These are phyloP conservation scores for Alternaria dauci DNA, from an alignment of 2,329 filamentous ascomycete genomes.

Conservation along the genomic window DNA sequence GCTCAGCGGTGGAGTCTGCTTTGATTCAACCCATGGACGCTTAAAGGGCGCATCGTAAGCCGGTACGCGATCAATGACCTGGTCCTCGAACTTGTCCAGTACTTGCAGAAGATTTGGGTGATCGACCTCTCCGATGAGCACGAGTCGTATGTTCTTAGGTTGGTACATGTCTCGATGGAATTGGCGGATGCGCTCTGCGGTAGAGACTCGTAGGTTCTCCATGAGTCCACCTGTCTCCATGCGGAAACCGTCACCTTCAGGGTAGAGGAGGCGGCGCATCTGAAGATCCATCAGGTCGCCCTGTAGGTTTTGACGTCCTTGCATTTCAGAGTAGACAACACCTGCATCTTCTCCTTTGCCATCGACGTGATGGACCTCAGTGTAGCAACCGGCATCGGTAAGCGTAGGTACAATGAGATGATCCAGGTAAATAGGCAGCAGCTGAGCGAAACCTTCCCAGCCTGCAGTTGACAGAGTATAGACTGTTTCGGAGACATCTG, in stretches of 20 bases:
- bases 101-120: slow-evolving; percentile 81
- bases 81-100: slow-evolving; percentile 86
- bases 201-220: slow-evolving; percentile 84
- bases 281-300: slow-evolving; percentile 87
- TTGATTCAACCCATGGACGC: slow-evolving; percentile 90
- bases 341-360: slow-evolving; percentile 93
- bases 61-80: slow-evolving; percentile 84
- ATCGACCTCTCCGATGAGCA: slow-evolving; percentile 91
- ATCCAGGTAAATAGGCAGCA: slow-evolving; percentile 92
- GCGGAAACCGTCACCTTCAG: slow-evolving; percentile 87
- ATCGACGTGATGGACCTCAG: slow-evolving; percentile 95
- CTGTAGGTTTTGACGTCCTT: slow-evolving; percentile 86
- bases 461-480: slow-evolving; percentile 95
- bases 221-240: slow-evolving; percentile 99
- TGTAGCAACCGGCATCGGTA: slow-evolving; percentile 91
- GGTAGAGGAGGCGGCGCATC: slow-evolving; percentile 82
- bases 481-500: slow-evolving; percentile 92
- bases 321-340: slow-evolving; percentile 99
- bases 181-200: slow-evolving; percentile 87
- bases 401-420: slow-evolving; percentile 91
- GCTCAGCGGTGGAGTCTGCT: slow-evolving; percentile 74
- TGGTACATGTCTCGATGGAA: slow-evolving; percentile 99
- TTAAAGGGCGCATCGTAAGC: slow-evolving; percentile 77
- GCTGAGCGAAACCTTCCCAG: slow-evolving; percentile 96
- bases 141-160: slow-evolving; percentile 89